Base-by-base conservation (phyloP, 1,139 yeast genomes). In the Kodamaea plutei region DNA sequence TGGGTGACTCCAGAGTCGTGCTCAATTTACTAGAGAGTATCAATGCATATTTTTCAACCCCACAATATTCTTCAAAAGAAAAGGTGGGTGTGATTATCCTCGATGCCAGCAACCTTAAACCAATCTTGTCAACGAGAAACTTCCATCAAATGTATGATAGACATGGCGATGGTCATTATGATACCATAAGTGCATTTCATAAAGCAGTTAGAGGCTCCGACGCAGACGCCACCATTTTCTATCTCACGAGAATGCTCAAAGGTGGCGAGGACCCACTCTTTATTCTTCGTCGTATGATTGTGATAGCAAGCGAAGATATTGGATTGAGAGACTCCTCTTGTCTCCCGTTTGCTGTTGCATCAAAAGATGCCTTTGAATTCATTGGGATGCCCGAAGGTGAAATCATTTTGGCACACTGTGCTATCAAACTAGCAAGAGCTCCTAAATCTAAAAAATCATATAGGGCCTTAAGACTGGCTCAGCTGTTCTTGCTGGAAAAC, bases 341-440 rank as follows among this genome's bases (percentile, higher is more conserved):
- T 45, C 60, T 93, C 25, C 95, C 97, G 1, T 80, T 91, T 57
- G 91, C 94, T 2, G 72, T 84, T 2, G 79, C 96, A 0, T 76
- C 94, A 0, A 85, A 83, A 50, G 87, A 85, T 30, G 89, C 96
- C 0, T 77, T 85, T 4, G 93, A 87, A 57, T 87, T 84, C 56
- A 72, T 91, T n/a, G 99, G 99, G 0, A 70, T 91, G 73, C 99
- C 99, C 0, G 98, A 93, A 51, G 94, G 94, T 2, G 96, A 91
- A 51, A 69, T 85, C 20, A 78, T 88, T 3, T 60, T 91, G 28
- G 98, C 91, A 0, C 98, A 91, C 46, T 87, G 96, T 54, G 89
- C 95, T 1, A 88, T 84, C 19, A 84, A 88, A 43, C 62, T 91
- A 17, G 95, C 97, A 0, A 61, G 77, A 34, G 94, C 97, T 0